Conservation (phyloP, 1,139 yeast genomes). For the Candida labiduridarum region DNA sequence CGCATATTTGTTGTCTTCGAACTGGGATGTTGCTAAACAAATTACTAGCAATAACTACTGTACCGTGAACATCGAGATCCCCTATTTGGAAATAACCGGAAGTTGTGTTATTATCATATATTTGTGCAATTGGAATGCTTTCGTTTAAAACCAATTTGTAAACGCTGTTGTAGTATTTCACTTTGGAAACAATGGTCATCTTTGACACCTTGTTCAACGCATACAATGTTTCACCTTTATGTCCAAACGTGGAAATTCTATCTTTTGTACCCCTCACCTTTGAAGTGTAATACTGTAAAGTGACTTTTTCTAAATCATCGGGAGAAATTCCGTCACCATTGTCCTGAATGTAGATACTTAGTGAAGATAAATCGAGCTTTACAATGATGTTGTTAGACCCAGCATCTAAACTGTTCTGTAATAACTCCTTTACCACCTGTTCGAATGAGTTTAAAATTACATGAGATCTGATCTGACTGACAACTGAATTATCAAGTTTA, state of each 20-base stretch:
- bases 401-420: constrained; percentile 84
- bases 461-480: constrained; percentile 18
- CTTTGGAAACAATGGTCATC: constrained; percentile 39
- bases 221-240: constrained; percentile 81
- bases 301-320: constrained; percentile 60
- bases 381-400: constrained; percentile 64
- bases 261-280: constrained; percentile 46
- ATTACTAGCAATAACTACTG: constrained; percentile 48
- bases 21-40: constrained; percentile 63
- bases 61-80: constrained; percentile 41
- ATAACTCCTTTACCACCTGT: constrained; percentile 66
- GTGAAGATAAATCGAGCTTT: constrained; percentile 56
- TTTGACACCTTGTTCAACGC: constrained; percentile 48
- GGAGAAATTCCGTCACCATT: constrained; percentile 72
- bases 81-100: constrained; percentile 9
- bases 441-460: constrained; percentile 17
- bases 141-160: constrained; percentile 6
- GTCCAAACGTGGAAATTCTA: constrained; percentile 74
- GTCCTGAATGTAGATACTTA: constrained; percentile 69
- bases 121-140: constrained; percentile 2
- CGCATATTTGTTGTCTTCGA: constrained; percentile 38
- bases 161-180: constrained; percentile 3
- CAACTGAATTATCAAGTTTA: constrained; percentile 15
- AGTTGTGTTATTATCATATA: constrained; percentile 1
- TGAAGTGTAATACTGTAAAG: constrained; percentile 74